These are phyloP conservation scores for Kodamaea derodonti DNA, from an alignment of 1,139 yeast genomes.

Conservation along the genomic window DNA sequence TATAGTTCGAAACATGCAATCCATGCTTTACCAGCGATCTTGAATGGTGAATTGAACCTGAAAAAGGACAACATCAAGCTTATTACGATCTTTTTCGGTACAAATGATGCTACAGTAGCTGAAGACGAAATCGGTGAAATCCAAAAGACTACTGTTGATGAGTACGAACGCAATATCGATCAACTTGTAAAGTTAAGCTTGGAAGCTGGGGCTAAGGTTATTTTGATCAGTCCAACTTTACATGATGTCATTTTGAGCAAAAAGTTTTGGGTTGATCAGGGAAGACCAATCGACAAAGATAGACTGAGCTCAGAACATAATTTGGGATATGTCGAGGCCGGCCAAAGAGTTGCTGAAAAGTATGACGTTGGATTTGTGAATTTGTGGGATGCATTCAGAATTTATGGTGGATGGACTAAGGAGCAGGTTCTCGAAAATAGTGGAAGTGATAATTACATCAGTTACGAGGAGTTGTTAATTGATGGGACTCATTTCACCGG, in stretches of 20 bases:
- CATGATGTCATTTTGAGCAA: constrained; percentile 33
- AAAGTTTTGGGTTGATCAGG: constrained; percentile 2
- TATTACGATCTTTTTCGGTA: constrained; percentile 65
- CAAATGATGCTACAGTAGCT: constrained; percentile 58
- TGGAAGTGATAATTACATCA: not conserved
- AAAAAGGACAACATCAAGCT: constrained; percentile 28
- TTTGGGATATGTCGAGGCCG: constrained; percentile 47
- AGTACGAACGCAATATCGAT: constrained; percentile 45
- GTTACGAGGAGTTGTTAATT: constrained; percentile 10
- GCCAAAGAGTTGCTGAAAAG: constrained; percentile 41
- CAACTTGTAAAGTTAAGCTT: constrained; percentile 36
- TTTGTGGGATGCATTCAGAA: constrained; percentile 44
- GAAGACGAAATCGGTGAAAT: constrained; percentile 21
- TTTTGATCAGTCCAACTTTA: constrained; percentile 64
- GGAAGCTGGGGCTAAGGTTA: constrained; percentile 39
- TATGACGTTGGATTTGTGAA: constrained; percentile 50
- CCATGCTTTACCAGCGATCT: constrained; percentile 41
- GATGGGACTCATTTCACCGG: constrained; percentile 75
- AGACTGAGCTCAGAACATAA: constrained; percentile 26
- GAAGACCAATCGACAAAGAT: constrained; percentile 10
- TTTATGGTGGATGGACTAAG: constrained; percentile 16
- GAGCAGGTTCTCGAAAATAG: constrained; percentile 11
- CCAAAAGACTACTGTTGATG: constrained; percentile 53
- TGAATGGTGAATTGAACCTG: constrained; percentile 37
- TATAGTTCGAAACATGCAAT: constrained; percentile 54